These are phyloP conservation scores for Panaeolus papilionaceus DNA, from an alignment of 768 basidiomycete species.

Conservation along the genomic window DNA sequence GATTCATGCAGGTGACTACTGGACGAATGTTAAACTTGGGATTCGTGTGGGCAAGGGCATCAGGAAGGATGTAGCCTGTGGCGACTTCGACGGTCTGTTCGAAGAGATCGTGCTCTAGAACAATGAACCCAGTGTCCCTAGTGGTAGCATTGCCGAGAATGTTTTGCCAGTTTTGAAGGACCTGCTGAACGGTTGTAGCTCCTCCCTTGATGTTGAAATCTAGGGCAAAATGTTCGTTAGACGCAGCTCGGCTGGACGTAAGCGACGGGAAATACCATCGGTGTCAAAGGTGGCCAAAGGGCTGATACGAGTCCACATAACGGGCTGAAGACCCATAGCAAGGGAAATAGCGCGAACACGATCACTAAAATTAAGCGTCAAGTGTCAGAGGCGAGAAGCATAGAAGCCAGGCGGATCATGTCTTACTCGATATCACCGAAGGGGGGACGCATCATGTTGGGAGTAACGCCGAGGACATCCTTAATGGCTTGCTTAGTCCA, in stretches of 20 bases:
- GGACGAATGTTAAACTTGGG: constrained; percentile 73
- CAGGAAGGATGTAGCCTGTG: constrained; percentile 85
- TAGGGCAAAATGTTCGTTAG: constrained; percentile 29
- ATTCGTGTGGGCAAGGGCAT: constrained; percentile 66
- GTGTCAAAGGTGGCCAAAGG: constrained; percentile 73
- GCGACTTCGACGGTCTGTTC: constrained; percentile 86
- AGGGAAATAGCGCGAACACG: constrained; percentile 84
- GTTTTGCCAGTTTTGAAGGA: constrained; percentile 72
- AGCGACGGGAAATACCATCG: constrained; percentile 46
- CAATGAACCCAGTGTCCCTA: constrained; percentile 82
- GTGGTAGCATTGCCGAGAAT: constrained; percentile 69
- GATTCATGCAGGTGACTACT: constrained; percentile 71
- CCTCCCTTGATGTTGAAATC: constrained; percentile 87
- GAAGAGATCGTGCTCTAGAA: constrained; percentile 88
- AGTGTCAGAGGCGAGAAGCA: constrained; percentile 1
- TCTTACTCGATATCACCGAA: constrained; percentile 80
- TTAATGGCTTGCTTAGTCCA: constrained; percentile 89
- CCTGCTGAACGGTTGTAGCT: constrained; percentile 57
- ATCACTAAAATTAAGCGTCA: constrained; percentile 53
- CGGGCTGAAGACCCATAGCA: constrained; percentile 83
- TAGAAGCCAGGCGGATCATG: constrained; percentile 1
- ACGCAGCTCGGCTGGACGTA: not conserved
- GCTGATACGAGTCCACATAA: constrained; percentile 84
- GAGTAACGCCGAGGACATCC: constrained; percentile 80
- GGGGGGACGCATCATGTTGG: constrained; percentile 82